Evolutionary conservation across 140 eudicot species (phyloP), one percentile per base, ranked within the genome.

Genomic region (Oenanthe javanica): DNA sequence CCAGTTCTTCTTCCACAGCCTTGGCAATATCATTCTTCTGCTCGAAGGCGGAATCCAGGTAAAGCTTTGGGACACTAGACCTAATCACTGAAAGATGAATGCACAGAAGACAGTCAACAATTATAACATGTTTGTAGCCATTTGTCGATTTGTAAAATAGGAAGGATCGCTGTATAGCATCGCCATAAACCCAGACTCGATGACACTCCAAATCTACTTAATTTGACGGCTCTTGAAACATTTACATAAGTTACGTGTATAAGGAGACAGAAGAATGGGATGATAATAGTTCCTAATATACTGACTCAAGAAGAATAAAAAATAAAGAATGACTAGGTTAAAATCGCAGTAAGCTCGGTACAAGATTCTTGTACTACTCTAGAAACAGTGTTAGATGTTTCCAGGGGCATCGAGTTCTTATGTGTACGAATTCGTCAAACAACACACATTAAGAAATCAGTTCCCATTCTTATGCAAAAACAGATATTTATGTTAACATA

Each of bases 1-100:
- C 94, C 52, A 90, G 85, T 84, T 90, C 91, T 36, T 90, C 88
- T 80, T 89, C 93, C 75, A 89, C 93, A 23, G 93, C 93, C 78
- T 80, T 87, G 49, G 93, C 93, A 38, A 86, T 86, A 9, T 90
- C 94, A 76, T 90, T 90, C 79, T 90, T 90, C 75, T 90, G 94
- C 77, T 86, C 94, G 25, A 90, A 90, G 47, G 81, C 77, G 11
- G 88, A 86, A 59, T 90, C 94, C 42, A 90, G 83, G 46, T 42
- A 75, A 36, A 90, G 84, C 81, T 90, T 90, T 18, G 94, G 94
- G 25, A 90, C 89, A 74, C 86, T 84, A 4, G 94, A 86, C 51
- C 94, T 79, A 67, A 90, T 87, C 57, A 87, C 94, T 90, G 82
- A 79, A 79, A 72, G 13, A 42, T 42, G 9, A 48, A 46, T 19